Base-by-base conservation (phyloP, 2,329 filamentous ascomycete genomes). In the Venturia oleaginea region DNA sequence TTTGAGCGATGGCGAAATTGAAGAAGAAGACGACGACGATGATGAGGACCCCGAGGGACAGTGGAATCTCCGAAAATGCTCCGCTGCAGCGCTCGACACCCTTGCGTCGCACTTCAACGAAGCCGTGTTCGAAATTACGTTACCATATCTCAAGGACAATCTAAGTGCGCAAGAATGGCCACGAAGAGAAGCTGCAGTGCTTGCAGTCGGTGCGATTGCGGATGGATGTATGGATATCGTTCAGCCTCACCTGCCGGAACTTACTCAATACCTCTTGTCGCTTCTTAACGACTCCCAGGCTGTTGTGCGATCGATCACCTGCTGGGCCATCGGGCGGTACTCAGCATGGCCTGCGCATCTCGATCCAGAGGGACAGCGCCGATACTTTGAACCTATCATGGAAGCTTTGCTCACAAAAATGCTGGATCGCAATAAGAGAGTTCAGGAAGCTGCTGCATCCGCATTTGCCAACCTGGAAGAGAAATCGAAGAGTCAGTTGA, bases 51-150 rank as follows among this genome's bases (percentile, higher is more conserved):
- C 91, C 0, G 94, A 97, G 74, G 91, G 96, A 74, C 85, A 86
- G 70, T 99, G 94, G 94, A 97, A 93, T 64, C 80, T 99, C 63
- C 86, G 94, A 67, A 99, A 99, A 78, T 97, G 94, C 79, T 97
- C 94, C 43, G 94, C 94, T 8, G 94, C 94, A 15, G 92, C 94
- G 10, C 81, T 99, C 48, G 94, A 99, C 73, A 91, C 96, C 15
- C 92, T 99, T 70, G 92, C 94, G 22, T 89, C 88, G 62, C 90
- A 96, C 67, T 99, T 96, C 76, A 87, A 91, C 70, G 86, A 87
- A 64, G 85, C 88, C 1, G 92, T 99, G 38, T 99, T 99, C 75
- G 86, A 92, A 69, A 88, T 90, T 67, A 96, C 96, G 66, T 81
- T 99, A 68, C 93, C 94, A 0, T 99, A 97, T 75, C 80, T 99